Percentiles rank a stretch among this genome's conserved stretches.
These are phyloP conservation scores for Basidioascus undulatus DNA, from an alignment of 768 basidiomycete genomes.

Conservation along the genomic window DNA sequence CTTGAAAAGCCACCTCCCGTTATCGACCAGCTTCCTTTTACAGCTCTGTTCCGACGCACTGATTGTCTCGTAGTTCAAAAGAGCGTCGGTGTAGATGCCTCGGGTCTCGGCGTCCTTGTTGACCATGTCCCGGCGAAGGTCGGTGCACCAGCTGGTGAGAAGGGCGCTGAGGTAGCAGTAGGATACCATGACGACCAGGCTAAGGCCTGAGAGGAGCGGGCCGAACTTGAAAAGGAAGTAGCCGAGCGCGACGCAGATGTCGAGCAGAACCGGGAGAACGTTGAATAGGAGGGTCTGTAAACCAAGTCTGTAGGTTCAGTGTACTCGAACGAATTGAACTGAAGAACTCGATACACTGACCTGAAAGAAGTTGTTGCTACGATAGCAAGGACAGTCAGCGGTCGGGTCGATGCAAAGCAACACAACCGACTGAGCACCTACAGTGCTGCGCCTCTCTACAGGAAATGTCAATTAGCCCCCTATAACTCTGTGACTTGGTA, in stretches of 20 bases:
- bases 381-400: too few relatives aligned
- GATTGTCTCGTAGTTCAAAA: conserved; percentile 40
- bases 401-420: too few relatives aligned
- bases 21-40: too few relatives aligned
- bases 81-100: conserved; percentile 57
- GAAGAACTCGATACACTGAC: too few relatives aligned
- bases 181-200: conserved; percentile 45
- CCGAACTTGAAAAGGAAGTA: conserved; percentile 11
- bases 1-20: not conserved
- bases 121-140: conserved; percentile 52
- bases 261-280: conserved; percentile 56
- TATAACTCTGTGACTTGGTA: too few relatives aligned
- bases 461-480: conserved; percentile 38
- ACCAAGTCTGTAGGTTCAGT: not conserved
- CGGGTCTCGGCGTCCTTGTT: conserved; percentile 47
- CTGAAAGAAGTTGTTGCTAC: too few relatives aligned
- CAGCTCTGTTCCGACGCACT: too few relatives aligned
- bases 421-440: too few relatives aligned
- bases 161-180: conserved; percentile 34
- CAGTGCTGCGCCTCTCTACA: too few relatives aligned
- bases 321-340: not conserved
- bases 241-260: conserved; percentile 29
- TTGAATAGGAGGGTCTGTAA: conserved; percentile 57
- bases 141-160: conserved; percentile 48
- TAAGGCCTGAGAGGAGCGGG: conserved; percentile 26